Conservation (phyloP, 2,329 filamentous ascomycete species). For the Diaporthe citrichinensis region DNA sequence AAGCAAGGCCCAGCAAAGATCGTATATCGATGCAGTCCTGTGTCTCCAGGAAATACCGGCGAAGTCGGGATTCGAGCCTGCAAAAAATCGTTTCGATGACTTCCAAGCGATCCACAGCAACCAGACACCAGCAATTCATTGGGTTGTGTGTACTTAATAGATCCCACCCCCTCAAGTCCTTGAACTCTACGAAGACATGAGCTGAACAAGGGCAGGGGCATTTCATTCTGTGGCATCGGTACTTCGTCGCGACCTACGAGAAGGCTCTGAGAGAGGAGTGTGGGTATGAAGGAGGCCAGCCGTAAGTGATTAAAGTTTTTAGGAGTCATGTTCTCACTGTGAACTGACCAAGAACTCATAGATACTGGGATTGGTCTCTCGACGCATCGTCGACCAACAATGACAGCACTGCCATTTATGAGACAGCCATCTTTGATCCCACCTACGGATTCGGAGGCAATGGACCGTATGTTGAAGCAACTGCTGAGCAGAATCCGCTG, state of each 20-base stretch:
- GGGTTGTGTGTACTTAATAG: not conserved
- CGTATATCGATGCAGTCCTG: not conserved
- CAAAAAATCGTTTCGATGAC: conserved; percentile 1
- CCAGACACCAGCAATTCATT: not conserved
- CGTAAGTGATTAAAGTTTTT: not conserved
- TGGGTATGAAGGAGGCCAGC: not conserved
- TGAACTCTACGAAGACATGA: not conserved
- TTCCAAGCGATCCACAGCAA: not conserved
- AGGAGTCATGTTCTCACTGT: not conserved
- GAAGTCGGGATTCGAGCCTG: not conserved
- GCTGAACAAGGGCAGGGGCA: not conserved
- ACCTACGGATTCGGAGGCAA: conserved; percentile 1
- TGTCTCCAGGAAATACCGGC: not conserved
- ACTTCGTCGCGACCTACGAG: conserved; percentile 1
- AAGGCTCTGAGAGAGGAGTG: not conserved
- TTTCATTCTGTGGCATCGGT: conserved; percentile 3
- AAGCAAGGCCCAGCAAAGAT: not conserved
- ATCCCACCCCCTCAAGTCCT: too few relatives aligned
- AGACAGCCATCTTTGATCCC: not conserved
- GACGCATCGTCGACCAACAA: not conserved
- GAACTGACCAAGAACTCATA: not conserved
- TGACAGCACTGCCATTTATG: not conserved
- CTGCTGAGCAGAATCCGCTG: not conserved
- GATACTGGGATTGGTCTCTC: conserved; percentile 18
- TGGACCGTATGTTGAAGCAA: conserved; percentile 2